Base-by-base conservation (phyloP, 2,329 filamentous ascomycete species). In the Hypocrella siamensis region DNA sequence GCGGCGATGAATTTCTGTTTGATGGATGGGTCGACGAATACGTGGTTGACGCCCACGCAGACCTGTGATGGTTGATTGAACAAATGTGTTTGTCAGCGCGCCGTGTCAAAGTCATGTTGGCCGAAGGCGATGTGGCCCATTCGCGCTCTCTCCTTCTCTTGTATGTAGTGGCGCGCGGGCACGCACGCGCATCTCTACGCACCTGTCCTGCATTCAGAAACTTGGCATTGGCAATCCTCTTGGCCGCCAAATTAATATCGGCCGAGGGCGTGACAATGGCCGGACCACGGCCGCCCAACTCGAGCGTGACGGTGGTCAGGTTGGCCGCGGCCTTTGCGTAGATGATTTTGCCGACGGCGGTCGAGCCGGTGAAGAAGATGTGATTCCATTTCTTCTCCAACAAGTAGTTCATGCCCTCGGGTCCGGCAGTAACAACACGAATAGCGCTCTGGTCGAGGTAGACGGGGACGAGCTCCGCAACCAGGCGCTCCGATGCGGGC, bases 291-390 rank as follows among this genome's bases (percentile, higher is more conserved):
- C 61, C 62, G 6, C 61, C 61, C 2, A 66, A 45, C 36, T 66
- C 61, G 3, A 65, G 46, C 0, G 53, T 52, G 1, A 51, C 48
- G 0, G 58, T 56, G 0, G 61, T 63, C n/a, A 65, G 47, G 35
- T 62, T 42, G 26, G 56, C 57, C 3, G 60, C 59, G 3, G 61
- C 60, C 4, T 58, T 57, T 1, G 41, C 39, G 31, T 49, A 44
- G 12, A 65, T 43, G 10, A 55, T 47, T 17, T 49, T 51, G 6
- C 45, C 61, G 11, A 62, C 46, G 12, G 38, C 45, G 8, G 48
- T 43, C 2, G 53, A 57, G 1, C 60, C 60, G 0, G 59, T 64
- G 40, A 57, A 64, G 46, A 63, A 64, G 28, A 64, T 58, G 34
- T 61, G 53, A 38, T 61, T 47, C 36, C 54, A 63, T 31, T 48